Base-by-base conservation (phyloP, 768 basidiomycete species). In the Naganishia randhawae region DNA sequence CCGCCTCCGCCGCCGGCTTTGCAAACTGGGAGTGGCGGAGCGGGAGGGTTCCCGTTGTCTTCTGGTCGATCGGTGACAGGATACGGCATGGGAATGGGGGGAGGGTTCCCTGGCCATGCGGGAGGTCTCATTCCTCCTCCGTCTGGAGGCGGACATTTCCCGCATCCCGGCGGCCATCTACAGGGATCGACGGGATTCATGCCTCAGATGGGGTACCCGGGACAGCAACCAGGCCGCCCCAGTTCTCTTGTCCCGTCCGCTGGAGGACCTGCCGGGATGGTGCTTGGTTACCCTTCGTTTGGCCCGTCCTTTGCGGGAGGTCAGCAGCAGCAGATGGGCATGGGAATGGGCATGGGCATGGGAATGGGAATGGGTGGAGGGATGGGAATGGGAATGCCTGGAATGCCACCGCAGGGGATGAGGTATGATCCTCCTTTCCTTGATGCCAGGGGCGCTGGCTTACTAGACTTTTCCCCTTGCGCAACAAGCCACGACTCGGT, bases 401-500 rank as follows among this genome's bases (percentile, higher is more conserved):
- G 8, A 16, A 42, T 42, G 41, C 55, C 55, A 31, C 32, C 51
- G 7, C 9, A 10, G 5, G 29, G 29, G 35, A 22, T 39, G n/a
- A 27, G 35, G 35, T 57, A 57, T 35, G 55, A 57, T 17, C 55
- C 14, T 4, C 41, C 5, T 42, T 16, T 19, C 41, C 7, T 13
- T 7, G 41, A 13, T 42, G 41, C 14, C 5, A 19, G 19, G 37
- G 37, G 37, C 14, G 37, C 8, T 14, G 8, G 37, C 14, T 42
- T 19, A 19, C 14, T 57, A 19, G 55, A 57, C 11, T 57, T 3
- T 39, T 57, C 55, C 19, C 35, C 55, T 39, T 35, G 35, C 8
- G 37, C 55, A 22, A 54, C 31, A 10, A 57, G 55, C 31, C 35
- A 37, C 10, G 55, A 57, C 19, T 57, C 55, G 55, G 17, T 57